Conservation (phyloP, 257 asterid genomes). For the Anisodus acutangulus region DNA sequence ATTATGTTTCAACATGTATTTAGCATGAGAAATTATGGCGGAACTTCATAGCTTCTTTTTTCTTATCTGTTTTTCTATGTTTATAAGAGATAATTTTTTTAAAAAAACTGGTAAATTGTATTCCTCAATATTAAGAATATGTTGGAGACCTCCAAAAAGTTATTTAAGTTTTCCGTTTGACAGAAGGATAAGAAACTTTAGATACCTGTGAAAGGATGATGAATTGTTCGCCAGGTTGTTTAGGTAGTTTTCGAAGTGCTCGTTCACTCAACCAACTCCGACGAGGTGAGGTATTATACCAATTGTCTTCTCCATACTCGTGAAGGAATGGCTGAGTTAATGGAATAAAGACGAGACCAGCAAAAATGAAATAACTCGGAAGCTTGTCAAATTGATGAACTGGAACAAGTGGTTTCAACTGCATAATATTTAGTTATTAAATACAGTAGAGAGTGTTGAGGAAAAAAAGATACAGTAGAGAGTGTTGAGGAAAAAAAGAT, state of each 20-base stretch:
- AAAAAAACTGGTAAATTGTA: no score
- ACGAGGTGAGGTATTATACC: constrained; percentile 96
- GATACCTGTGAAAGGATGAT: constrained; percentile 90
- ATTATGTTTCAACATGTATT: no score
- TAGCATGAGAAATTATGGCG: no score
- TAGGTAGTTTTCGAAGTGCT: constrained; percentile 82
- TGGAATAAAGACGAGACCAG: constrained; percentile 87
- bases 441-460: constrained; percentile 28
- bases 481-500: constrained; percentile 27
- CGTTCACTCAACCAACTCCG: constrained; percentile 72
- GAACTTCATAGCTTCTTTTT: not conserved
- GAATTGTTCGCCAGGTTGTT: constrained; percentile 77
- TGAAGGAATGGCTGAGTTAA: constrained; percentile 93
- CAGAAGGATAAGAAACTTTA: not conserved
- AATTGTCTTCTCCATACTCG: constrained; percentile 88
- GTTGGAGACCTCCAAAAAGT: no score
- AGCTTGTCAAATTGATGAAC: constrained; percentile 93
- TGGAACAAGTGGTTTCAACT: constrained; percentile 90
- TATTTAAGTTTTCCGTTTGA: not conserved
- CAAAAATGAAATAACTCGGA: constrained; percentile 94
- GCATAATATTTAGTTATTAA: constrained; percentile 41
- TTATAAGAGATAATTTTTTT: no score
- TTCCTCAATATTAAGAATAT: no score
- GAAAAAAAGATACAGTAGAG: not conserved
- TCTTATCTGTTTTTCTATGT: not conserved